phyloP scores from a whole-genome alignment of 2,329 filamentous ascomycete genomes.

The Calcarisporium arbuscula region DNA sequence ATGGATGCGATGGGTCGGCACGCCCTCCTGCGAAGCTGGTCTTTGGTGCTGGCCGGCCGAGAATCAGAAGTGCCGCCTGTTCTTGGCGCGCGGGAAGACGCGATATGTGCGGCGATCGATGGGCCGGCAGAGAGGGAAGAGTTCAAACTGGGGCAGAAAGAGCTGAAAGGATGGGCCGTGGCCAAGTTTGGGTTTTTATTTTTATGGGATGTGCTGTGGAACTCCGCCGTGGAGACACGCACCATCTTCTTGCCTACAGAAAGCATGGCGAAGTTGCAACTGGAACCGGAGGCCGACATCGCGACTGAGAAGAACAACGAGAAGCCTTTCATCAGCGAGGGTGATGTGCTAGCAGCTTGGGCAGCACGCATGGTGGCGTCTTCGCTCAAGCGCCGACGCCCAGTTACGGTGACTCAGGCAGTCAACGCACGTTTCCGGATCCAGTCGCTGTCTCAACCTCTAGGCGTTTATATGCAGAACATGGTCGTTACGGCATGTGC shows the following conservation, averaged over 20 bases:
- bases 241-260: constrained; percentile 31
- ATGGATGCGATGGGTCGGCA: constrained; percentile 37
- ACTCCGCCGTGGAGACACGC: constrained; percentile 25
- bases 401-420: constrained; percentile 17
- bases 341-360: constrained; percentile 39
- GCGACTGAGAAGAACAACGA: neutral
- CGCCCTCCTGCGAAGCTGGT: constrained; percentile 38
- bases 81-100: constrained; percentile 21
- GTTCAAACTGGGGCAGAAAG: constrained; percentile 9
- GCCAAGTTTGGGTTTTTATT: too few relatives aligned
- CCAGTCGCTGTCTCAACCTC: constrained; percentile 7
- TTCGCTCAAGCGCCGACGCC: constrained; percentile 9
- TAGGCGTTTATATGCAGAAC: constrained; percentile 22
- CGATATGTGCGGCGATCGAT: neutral
- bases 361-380: constrained; percentile 17
- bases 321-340: constrained; percentile 35
- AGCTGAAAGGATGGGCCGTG: constrained; percentile 20
- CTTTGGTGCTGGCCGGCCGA: constrained; percentile 33
- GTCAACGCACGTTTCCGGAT: constrained; percentile 21
- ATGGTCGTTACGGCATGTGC: constrained; percentile 15
- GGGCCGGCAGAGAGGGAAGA: neutral
- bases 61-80: constrained; percentile 32
- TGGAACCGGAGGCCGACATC: too few relatives aligned
- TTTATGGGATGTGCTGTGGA: too few relatives aligned
- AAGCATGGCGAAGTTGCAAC: constrained; percentile 5